Percentiles rank a stretch among this genome's conserved stretches.
phyloP scores from a whole-genome alignment of 78 protist genomes.

The Planoprotostelium fungivorum region DNA sequence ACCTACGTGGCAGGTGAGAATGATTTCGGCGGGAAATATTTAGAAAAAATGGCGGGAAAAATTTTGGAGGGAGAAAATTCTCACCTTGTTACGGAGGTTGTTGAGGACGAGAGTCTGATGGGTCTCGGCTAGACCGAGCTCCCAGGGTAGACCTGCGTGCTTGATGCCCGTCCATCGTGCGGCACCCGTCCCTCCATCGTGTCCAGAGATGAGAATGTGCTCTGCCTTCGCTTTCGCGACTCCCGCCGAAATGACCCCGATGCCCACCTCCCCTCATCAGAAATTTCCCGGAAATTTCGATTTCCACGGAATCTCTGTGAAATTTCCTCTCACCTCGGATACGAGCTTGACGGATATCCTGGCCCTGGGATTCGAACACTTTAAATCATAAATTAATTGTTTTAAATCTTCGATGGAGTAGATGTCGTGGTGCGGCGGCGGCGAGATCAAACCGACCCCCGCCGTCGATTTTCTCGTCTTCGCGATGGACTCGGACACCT shows the following conservation, averaged over 20 bases:
- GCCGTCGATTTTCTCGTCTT: conserved; percentile 65
- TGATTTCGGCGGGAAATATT: background rate
- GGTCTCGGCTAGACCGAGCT: conserved; percentile 86
- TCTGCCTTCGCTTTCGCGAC: conserved; percentile 89
- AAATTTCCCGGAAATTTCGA: background rate
- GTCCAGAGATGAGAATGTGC: conserved; percentile 81
- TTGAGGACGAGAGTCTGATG: conserved; percentile 76
- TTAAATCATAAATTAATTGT: conserved; percentile 82
- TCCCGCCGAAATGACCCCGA: conserved; percentile 74
- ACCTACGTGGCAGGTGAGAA: conserved; percentile 2
- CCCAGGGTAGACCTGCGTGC: conserved; percentile 92
- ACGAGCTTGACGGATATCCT: conserved; percentile 83
- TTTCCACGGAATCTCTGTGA: background rate
- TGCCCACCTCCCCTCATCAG: background rate
- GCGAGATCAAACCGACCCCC: conserved; percentile 87
- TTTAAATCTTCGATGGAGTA: conserved; percentile 90
- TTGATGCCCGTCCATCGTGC: conserved; percentile 84
- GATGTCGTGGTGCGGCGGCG: conserved; percentile 95
- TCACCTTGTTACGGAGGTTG: conserved; percentile 75
- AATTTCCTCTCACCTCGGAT: conserved; percentile 71
- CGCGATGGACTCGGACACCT: conserved; percentile 51
- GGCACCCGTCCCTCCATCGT: conserved; percentile 93
- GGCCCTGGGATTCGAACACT: conserved; percentile 72
- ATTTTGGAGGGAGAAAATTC: no score
- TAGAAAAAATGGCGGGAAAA: conserved; percentile 7